Evolutionary conservation across 805 yeast genomes (phyloP), one percentile per base, ranked within the genome.

Genomic region (Candida oleophila): DNA sequence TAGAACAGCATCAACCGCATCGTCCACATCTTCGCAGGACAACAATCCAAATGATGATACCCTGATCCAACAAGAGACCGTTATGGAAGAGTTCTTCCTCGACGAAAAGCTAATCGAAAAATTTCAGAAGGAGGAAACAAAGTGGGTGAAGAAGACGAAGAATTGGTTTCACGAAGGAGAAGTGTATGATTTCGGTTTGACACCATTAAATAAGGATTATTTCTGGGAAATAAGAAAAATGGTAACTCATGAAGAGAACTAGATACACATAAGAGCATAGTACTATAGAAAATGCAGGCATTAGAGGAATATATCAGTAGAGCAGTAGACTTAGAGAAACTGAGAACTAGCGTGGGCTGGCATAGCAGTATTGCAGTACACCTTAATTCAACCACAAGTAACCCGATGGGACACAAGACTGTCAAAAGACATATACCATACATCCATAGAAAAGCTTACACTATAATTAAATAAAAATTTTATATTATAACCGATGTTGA

Each of bases 401-500:
- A n/a, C n/a, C n/a, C n/a, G n/a, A n/a, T n/a, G n/a, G n/a, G n/a
- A n/a, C n/a, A n/a, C n/a, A n/a, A n/a, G n/a, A n/a, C n/a, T n/a
- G n/a, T n/a, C n/a, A n/a, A n/a, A n/a, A n/a, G n/a, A n/a, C n/a
- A n/a, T n/a, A n/a, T n/a, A n/a, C n/a, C n/a, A n/a, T n/a, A n/a
- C n/a, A n/a, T n/a, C n/a, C n/a, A n/a, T n/a, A n/a, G n/a, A n/a
- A n/a, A n/a, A n/a, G n/a, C n/a, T n/a, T n/a, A n/a, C n/a, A n/a
- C n/a, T n/a, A n/a, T n/a, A n/a, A n/a, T 25, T 11, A 22, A 22
- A 39, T 39, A 39, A 22, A 40, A 43, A 40, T 38, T 48, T 43
- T 54, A 49, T 56, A 53, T 56, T 55, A 55, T 55, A 62, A 68
- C 76, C 75, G 76, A 72, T 72, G 77, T 72, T 72, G 77, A 72